Percentiles rank a stretch among this genome's conserved stretches.
Conservation (phyloP, 2,329 filamentous ascomycete species). For the Fusarium oxysporum region DNA sequence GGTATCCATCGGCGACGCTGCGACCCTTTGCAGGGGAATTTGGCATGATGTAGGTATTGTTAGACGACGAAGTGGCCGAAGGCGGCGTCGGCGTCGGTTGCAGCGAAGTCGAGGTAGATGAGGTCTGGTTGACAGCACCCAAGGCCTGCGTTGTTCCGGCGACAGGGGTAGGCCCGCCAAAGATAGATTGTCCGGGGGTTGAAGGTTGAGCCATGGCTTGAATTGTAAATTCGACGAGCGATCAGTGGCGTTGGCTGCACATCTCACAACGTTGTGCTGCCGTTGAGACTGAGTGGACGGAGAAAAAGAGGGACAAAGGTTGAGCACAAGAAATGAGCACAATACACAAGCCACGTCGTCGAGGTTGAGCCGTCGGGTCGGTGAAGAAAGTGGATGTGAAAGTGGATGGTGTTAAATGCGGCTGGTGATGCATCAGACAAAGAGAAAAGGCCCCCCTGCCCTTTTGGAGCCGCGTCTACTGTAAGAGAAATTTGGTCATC, state of each 20-base stretch:
- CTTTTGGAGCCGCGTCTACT: slow-evolving; percentile 19
- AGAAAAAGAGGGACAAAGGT: background rate
- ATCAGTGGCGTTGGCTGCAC: slow-evolving; percentile 38
- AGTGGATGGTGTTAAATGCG: slow-evolving; percentile 28
- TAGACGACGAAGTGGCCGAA: slow-evolving; percentile 60
- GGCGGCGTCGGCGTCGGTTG: slow-evolving; percentile 41
- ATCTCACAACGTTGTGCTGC: slow-evolving; percentile 35
- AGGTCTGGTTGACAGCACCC: slow-evolving; percentile 42
- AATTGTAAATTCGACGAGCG: slow-evolving; percentile 30
- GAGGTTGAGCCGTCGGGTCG: slow-evolving; percentile 37
- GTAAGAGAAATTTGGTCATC: slow-evolving; percentile 37
- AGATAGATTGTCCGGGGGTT: slow-evolving; percentile 61
- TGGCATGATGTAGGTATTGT: slow-evolving; percentile 91
- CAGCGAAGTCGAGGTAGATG: slow-evolving; percentile 44
- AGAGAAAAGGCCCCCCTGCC: slow-evolving; percentile 33
- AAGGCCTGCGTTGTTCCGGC: slow-evolving; percentile 42
- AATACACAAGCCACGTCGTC: slow-evolving; percentile 2
- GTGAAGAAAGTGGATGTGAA: slow-evolving; percentile 32
- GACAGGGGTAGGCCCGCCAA: slow-evolving; percentile 55
- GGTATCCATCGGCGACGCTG: slow-evolving; percentile 77
- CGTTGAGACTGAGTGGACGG: slow-evolving; percentile 1
- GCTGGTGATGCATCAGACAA: slow-evolving; percentile 32
- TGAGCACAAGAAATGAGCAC: background rate
- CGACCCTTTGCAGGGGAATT: slow-evolving; percentile 80
- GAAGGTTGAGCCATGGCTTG: slow-evolving; percentile 59